Evolutionary conservation across 2,329 filamentous ascomycete species (phyloP), one percentile per base, ranked within the genome.

Genomic region (Coniochaeta ligniaria): DNA sequence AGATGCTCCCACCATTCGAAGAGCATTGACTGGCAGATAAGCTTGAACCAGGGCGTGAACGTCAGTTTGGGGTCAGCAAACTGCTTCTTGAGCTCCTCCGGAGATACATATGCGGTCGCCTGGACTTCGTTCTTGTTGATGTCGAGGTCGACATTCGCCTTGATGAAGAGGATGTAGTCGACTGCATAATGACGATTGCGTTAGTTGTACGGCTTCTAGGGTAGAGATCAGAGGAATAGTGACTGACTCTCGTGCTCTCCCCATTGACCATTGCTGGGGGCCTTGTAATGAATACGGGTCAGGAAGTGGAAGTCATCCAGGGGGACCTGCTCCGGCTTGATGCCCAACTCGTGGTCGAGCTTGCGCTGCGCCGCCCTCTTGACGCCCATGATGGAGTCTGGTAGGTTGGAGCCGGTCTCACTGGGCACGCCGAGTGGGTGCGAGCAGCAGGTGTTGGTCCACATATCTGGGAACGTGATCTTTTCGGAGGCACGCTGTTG

Each of bases 361-460:
- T 99, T 99, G 67, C 95, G 86, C 78, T 93, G 90, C 20, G 95
- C 95, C 47, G 95, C 95, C 62, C 89, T 87, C 81, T 96, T 96
- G 67, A 93, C 95, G 31, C 95, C 95, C 67, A 85, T 80, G 61
- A 98, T 80, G 6, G 93, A 90, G 66, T 91, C 90, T 57, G 88
- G 83, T 50, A 99, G 81, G 66, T 89, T 89, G 35, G 87, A 84
- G 64, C 95, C 95, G 28, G 92, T 96, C 84, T 99, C 95, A 65
- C 89, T 89, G 9, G 95, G 90, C 66, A 97, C 90, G 60, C 91
- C 91, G 63, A 99, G 83, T 6, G 95, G 95, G 76, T 99, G 95
- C 43, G 95, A 99, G 82, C 95, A 99, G 83, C 95, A 99, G 35
- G 95, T 99, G 78, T 99, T 99, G 65, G 95, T 99, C 95, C 95